These are phyloP conservation scores for Chernovozyma sophiae-reginae DNA, from an alignment of 1,139 yeast genomes.

Conservation along the genomic window DNA sequence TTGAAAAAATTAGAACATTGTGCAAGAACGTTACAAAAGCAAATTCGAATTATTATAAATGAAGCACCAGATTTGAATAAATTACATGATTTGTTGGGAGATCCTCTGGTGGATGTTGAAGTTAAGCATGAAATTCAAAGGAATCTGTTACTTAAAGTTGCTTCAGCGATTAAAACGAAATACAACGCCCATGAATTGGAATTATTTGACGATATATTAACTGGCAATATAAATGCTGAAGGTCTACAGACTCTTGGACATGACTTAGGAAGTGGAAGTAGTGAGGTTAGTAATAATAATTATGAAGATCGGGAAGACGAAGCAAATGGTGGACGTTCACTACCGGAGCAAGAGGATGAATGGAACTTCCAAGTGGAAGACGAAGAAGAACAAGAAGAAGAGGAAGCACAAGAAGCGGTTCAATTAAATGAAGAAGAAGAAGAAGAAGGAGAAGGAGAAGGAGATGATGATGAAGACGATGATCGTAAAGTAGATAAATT, in stretches of 20 bases:
- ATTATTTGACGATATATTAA: slow-evolving; percentile 45
- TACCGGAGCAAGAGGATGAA: slow-evolving; percentile 4
- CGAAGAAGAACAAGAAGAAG: slow-evolving; percentile 1
- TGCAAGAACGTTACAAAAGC: slow-evolving; percentile 44
- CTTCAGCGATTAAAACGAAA: slow-evolving; percentile 54
- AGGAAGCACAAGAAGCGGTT: slow-evolving; percentile 11
- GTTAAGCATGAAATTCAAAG: slow-evolving; percentile 48
- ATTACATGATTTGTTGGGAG: slow-evolving; percentile 28
- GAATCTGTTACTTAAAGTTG: slow-evolving; percentile 53
- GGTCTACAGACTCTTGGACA: neutral
- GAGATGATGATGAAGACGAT: slow-evolving; percentile 4
- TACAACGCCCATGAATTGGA: slow-evolving; percentile 44
- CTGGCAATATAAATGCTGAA: slow-evolving; percentile 14
- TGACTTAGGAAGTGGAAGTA: neutral
- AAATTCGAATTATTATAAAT: slow-evolving; percentile 46
- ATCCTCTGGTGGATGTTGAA: slow-evolving; percentile 27
- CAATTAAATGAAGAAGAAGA: neutral
- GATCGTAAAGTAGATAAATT: slow-evolving; percentile 27
- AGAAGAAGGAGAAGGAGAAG: neutral
- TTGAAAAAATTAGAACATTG: slow-evolving; percentile 40
- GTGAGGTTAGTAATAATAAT: neutral
- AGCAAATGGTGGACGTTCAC: slow-evolving; percentile 1
- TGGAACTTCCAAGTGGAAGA: no score
- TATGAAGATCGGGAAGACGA: slow-evolving; percentile 14
- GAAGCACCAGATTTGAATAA: slow-evolving; percentile 51